phyloP scores from a whole-genome alignment of 495 filamentous ascomycete genomes.

The Tuber aestivum region DNA sequence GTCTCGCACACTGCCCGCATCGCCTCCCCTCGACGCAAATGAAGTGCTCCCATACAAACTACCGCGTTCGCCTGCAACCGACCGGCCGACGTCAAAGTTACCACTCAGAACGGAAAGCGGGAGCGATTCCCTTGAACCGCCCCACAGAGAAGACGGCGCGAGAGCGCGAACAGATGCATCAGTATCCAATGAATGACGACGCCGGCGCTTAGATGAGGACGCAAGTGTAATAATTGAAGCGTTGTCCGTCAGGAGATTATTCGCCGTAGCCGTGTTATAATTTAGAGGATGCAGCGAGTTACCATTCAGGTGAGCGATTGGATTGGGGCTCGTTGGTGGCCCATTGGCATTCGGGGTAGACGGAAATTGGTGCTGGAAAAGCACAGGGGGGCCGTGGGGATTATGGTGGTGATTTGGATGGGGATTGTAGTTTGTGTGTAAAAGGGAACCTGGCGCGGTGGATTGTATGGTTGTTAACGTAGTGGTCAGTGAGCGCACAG shows the following conservation, averaged over 20 bases:
- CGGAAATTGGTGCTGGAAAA: slow-evolving; percentile 93
- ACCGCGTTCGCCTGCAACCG: slow-evolving; percentile 24
- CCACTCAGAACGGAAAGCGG: slow-evolving; percentile 83
- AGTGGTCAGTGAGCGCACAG: slow-evolving; percentile 83
- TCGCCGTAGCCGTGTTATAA: slow-evolving; percentile 82
- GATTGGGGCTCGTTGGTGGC: slow-evolving; percentile 55
- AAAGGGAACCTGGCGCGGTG: slow-evolving; percentile 54
- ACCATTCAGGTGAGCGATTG: slow-evolving; percentile 4
- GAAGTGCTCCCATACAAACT: slow-evolving; percentile 22
- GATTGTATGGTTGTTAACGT: slow-evolving; percentile 97
- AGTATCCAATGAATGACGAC: slow-evolving; percentile 85
- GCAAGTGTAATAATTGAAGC: slow-evolving; percentile 95
- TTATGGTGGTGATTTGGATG: slow-evolving; percentile 50
- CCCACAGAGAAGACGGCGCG: slow-evolving; percentile 85
- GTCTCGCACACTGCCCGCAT: slow-evolving; percentile 27
- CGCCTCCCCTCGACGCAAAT: slow-evolving; percentile 27
- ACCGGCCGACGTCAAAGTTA: slow-evolving; percentile 52
- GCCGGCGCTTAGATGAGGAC: slow-evolving; percentile 83
- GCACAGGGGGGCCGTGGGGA: slow-evolving; percentile 51
- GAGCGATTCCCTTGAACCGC: slow-evolving; percentile 70
- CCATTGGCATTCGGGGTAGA: slow-evolving; percentile 80
- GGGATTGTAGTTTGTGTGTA: slow-evolving; percentile 48
- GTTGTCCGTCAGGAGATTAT: slow-evolving; percentile 87
- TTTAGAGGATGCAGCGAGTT: slow-evolving; percentile 62
- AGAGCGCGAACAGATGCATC: slow-evolving; percentile 91